Conservation (phyloP, 805 yeast species). For the Metschnikowia picachoensis region DNA sequence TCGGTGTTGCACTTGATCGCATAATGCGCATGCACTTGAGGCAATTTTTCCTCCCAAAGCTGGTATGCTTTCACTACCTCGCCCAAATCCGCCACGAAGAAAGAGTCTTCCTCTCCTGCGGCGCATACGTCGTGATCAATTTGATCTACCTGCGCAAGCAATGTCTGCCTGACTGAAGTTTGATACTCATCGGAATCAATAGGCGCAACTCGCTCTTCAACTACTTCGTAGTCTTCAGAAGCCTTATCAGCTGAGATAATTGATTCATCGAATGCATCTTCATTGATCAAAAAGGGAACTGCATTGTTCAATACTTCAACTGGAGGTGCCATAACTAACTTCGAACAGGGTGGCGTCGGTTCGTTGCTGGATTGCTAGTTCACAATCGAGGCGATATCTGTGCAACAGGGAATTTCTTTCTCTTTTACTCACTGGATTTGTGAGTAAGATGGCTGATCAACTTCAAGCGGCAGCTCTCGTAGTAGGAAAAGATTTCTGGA, state of each 20-base stretch:
- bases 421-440: constrained; percentile 29
- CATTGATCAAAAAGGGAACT: background rate
- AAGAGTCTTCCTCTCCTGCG: constrained; percentile 80
- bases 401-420: constrained; percentile 6
- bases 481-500: constrained; percentile 2
- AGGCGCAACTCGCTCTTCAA: background rate
- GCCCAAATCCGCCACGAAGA: constrained; percentile 82
- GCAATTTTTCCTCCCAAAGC: constrained; percentile 65
- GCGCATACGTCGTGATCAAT: constrained; percentile 57
- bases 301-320: constrained; percentile 10
- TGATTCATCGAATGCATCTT: background rate
- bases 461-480: constrained; percentile 56
- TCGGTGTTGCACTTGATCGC: constrained; percentile 95
- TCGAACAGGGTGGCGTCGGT: background rate
- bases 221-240: background rate
- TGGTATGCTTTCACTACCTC: constrained; percentile 57
- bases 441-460: constrained; percentile 27
- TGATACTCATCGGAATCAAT: background rate
- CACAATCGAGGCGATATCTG: constrained; percentile 5
- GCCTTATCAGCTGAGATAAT: background rate
- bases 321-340: constrained; percentile 12
- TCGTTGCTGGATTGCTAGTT: background rate
- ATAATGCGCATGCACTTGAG: constrained; percentile 79
- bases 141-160: constrained; percentile 34
- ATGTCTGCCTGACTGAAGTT: constrained; percentile 23